Base-by-base conservation (phyloP, 1,139 yeast genomes). In the Pneumocystis oryctolagi region DNA sequence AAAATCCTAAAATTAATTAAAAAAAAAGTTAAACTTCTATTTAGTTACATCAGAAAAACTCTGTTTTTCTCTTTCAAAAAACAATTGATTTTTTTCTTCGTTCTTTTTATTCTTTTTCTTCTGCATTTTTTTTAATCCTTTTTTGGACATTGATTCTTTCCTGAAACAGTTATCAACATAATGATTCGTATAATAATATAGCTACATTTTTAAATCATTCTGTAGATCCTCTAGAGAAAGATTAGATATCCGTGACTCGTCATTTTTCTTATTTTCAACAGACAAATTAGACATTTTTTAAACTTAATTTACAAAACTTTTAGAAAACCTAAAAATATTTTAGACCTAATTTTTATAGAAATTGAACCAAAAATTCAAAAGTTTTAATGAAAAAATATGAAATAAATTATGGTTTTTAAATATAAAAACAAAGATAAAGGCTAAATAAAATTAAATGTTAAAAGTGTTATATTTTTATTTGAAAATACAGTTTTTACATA, bases 1-100 rank as follows among this genome's bases (percentile, higher is more conserved):
- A 62, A 87, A 87, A 74, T 92, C 71, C 68, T 66, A 39, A n/a
- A n/a, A 0, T 28, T 16, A n/a, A 20, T 16, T 18, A 34, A 18
- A 61, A 65, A 55, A 60, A 67, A 94, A 16, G n/a, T 39, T 39
- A 39, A 18, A 42, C 3, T 47, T 47, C 25, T 47, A 47, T 47
- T 25, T 47, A 47, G 25, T 47, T 25, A 47, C 9, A 47, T 25
- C 25, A 47, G 28, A 9, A 4, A 25, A 25, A 14, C 9, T 25
- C 5, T 28, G 5, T 47, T 3, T 9, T 47, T 47, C 12, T 47
- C 16, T 47, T 5, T 9, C 3, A 8, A 9, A 47, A n/a, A 25
- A 47, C n/a, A 25, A 1, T 25, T 47, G 12, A n/a, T 47, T 12
- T 25, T 47, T 47, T 47, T 6, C 25, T 25, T 25, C 30, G 9